Evolutionary conservation across 164 flowering plant genomes (phyloP).

Genomic region (Dillenia turbinata): DNA sequence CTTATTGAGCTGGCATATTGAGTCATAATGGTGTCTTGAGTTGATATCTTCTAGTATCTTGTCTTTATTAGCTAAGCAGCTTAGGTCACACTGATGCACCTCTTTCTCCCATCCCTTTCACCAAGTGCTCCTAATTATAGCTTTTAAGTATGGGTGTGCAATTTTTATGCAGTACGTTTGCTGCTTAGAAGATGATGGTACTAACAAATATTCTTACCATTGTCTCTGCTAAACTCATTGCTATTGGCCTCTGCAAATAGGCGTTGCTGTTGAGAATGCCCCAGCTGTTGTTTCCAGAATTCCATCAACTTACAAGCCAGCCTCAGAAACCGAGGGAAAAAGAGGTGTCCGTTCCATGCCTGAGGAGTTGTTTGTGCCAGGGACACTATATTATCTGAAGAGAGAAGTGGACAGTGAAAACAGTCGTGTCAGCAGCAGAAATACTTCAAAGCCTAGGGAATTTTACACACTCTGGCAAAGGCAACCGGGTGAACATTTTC

Average conservation of each 20-base stretch:
- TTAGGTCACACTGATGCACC: not conserved
- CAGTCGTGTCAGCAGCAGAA: not conserved
- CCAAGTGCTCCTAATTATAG: too few relatives aligned
- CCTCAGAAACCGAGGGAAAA: conserved; percentile 8
- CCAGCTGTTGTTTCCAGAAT: conserved; percentile 4
- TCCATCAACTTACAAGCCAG: conserved; percentile 13
- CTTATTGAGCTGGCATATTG: not conserved
- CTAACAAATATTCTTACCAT: too few relatives aligned
- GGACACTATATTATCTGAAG: conserved; percentile 41
- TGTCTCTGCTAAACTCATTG: too few relatives aligned
- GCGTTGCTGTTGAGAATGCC: conserved; percentile 16
- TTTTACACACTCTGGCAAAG: conserved; percentile 67
- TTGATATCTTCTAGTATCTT: not conserved
- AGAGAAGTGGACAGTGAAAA: not conserved
- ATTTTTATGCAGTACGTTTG: too few relatives aligned
- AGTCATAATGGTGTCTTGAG: too few relatives aligned
- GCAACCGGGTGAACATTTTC: conserved; percentile 70
- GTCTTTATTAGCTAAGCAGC: not conserved
- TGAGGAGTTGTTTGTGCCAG: conserved; percentile 70
- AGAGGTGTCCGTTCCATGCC: conserved; percentile 14
- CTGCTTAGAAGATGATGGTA: too few relatives aligned
- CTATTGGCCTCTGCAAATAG: conserved; percentile 22
- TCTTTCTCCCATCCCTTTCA: too few relatives aligned
- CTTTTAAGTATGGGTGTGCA: too few relatives aligned
- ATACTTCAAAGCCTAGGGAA: conserved; percentile 22